Evolutionary conservation across 768 basidiomycete species (phyloP).

Genomic region (Mycena latifolia): DNA sequence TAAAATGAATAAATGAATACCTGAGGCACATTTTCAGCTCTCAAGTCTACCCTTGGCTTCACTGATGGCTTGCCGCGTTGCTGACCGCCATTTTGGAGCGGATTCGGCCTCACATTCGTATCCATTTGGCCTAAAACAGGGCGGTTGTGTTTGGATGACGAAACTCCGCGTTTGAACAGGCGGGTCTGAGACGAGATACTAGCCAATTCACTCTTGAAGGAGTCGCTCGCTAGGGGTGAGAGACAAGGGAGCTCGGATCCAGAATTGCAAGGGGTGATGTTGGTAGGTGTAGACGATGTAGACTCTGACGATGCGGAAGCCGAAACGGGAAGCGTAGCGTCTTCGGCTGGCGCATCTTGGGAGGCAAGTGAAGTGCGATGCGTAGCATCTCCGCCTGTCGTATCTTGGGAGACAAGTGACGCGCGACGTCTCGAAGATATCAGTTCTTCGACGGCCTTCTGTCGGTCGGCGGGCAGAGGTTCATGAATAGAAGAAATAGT

Average conservation of each 20-base stretch:
- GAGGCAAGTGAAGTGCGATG: neutral
- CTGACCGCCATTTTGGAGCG: neutral
- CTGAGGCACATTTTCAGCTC: conserved; percentile 20
- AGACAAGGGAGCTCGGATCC: conserved; percentile 29
- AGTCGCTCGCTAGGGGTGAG: conserved; percentile 45
- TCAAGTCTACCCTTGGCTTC: conserved; percentile 12
- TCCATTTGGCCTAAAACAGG: conserved; percentile 31
- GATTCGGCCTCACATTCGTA: conserved; percentile 15
- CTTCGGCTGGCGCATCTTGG: neutral
- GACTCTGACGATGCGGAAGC: conserved; percentile 7
- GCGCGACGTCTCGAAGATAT: conserved; percentile 38
- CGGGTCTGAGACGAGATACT: conserved; percentile 24
- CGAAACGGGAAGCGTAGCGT: neutral
- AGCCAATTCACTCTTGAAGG: conserved; percentile 40
- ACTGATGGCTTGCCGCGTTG: conserved; percentile 11
- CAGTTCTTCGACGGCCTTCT: conserved; percentile 56
- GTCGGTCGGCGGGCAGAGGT: conserved; percentile 48
- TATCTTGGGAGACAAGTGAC: conserved; percentile 40
- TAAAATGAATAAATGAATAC: neutral
- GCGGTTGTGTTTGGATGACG: conserved; percentile 25
- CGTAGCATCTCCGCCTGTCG: neutral
- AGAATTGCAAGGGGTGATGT: conserved; percentile 23
- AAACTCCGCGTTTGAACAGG: conserved; percentile 25
- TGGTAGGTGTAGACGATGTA: neutral
- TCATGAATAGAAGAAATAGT: conserved; percentile 53